Evolutionary conservation across 2,329 filamentous ascomycete genomes (phyloP), one percentile per base, ranked within the genome.

Genomic region (Aureobasidium melanogenum): DNA sequence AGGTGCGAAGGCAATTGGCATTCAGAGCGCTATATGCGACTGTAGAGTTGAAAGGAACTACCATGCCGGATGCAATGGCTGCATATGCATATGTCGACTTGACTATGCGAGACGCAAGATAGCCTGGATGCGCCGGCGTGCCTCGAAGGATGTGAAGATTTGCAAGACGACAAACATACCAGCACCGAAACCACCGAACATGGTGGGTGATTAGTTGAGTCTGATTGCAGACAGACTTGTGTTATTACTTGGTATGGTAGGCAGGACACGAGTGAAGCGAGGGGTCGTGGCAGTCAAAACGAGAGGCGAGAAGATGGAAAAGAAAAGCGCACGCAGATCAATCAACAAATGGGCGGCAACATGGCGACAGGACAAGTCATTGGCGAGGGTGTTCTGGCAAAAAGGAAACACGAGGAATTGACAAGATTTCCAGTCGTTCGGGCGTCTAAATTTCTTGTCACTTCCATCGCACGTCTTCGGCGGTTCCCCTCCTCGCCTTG

Each of bases 171-270:
- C 41, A 60, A 41, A 60, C 46, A 36, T 60, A 60, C 57, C 57
- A 52, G 57, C 57, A 24, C 57, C 47, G 32, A 60, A 52, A 26
- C 47, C 57, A 36, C 48, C 46, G 26, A 60, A 60, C 57, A 60
- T 60, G 47, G 22, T 48, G 56, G 24, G n/a, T 19, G 17, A 41
- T 50, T 41, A 30, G 12, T 32, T 17, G 17, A 56, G 52, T 39
- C 36, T 28, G 24, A n/a, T 8, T 28, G 19, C n/a, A 38, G 48
- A 36, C 48, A 38, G n/a, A 3, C 17, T 30, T 43, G 36, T 14
- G 8, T 15, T 28, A 56, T 56, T 34, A 56, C 51, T 30, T 56
- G 28, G 17, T 24, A 41, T n/a, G 34, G 15, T n/a, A 5, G 32
- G 19, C 7, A 32, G 17, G 51, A n/a, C 15, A 39, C 32, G 32